Evolutionary conservation across 2,329 filamentous ascomycete species (phyloP).

Genomic region (Colletotrichum sojae): DNA sequence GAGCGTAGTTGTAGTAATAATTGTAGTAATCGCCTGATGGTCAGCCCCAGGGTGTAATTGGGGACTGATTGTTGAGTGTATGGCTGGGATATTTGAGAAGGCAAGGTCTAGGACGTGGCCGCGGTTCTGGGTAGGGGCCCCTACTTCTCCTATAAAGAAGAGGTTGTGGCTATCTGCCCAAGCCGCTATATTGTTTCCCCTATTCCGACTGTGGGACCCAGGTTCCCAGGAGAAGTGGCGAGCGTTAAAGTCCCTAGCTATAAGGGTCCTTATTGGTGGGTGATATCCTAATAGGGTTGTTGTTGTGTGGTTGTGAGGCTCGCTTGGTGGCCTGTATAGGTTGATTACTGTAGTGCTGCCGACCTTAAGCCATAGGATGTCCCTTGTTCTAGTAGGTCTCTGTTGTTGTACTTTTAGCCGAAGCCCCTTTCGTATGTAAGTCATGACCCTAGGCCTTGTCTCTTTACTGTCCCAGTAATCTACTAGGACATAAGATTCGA

Average conservation of each 20-base stretch:
- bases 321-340: too few species aligned
- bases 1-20: not conserved
- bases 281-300: not conserved
- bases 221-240: slow-evolving; percentile 4
- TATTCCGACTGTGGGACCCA: not conserved
- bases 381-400: too few species aligned
- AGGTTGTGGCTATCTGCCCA: slow-evolving; percentile 4
- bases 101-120: slow-evolving; percentile 7
- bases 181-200: not conserved
- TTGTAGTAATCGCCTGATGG: slow-evolving; percentile 2
- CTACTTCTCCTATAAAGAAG: not conserved
- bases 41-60: slow-evolving; percentile 12
- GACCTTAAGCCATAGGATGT: too few species aligned
- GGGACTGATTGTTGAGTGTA: not conserved
- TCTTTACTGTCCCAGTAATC: too few species aligned
- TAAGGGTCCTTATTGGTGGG: not conserved
- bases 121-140: not conserved
- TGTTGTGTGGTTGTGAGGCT: too few species aligned
- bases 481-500: too few species aligned
- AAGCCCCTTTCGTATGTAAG: too few species aligned
- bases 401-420: too few species aligned
- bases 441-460: too few species aligned
- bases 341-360: too few species aligned
- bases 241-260: slow-evolving; percentile 3
- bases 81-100: not conserved